Conservation (phyloP, 306 rosid species). For the Mimosa pudica region DNA sequence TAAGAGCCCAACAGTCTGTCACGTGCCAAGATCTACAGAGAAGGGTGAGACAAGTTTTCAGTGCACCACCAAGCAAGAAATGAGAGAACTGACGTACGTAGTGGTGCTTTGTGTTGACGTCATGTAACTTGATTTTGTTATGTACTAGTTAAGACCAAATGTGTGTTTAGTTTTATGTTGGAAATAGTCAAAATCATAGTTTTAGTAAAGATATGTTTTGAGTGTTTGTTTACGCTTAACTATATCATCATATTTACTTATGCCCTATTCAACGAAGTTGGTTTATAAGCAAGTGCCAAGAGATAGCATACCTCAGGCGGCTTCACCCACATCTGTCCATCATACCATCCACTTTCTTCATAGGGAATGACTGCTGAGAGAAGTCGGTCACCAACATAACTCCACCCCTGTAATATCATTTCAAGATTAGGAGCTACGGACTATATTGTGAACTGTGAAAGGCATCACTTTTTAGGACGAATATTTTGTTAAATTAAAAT, state of each 20-base stretch:
- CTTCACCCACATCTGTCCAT: slow-evolving; percentile 99
- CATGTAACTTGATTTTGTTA: not conserved
- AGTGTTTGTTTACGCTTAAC: not conserved
- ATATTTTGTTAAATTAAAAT: slow-evolving; percentile 14
- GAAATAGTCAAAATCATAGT: not conserved
- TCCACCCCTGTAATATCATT: slow-evolving; percentile 79
- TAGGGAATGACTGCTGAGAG: slow-evolving; percentile 96
- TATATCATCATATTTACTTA: not conserved
- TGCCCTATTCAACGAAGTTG: slow-evolving; percentile 5
- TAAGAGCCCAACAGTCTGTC: slow-evolving; percentile 94
- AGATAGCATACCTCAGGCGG: slow-evolving; percentile 79
- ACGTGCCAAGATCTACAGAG: slow-evolving; percentile 81
- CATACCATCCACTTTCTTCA: slow-evolving; percentile 99
- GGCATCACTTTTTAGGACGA: slow-evolving; percentile 8
- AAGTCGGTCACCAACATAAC: slow-evolving; percentile 96
- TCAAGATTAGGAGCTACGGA: slow-evolving; percentile 14
- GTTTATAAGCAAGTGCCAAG: slow-evolving; percentile 12
- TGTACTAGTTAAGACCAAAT: slow-evolving; percentile 16
- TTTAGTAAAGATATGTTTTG: too few species aligned
- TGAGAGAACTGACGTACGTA: slow-evolving; percentile 15
- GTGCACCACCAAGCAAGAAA: slow-evolving; percentile 34
- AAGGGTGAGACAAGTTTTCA: slow-evolving; percentile 33
- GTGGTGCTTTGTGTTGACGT: not conserved
- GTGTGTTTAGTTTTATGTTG: not conserved
- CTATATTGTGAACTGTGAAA: slow-evolving; percentile 8